Evolutionary conservation across 140 eudicot genomes (phyloP).

Genomic region (Stevia rebaudiana): DNA sequence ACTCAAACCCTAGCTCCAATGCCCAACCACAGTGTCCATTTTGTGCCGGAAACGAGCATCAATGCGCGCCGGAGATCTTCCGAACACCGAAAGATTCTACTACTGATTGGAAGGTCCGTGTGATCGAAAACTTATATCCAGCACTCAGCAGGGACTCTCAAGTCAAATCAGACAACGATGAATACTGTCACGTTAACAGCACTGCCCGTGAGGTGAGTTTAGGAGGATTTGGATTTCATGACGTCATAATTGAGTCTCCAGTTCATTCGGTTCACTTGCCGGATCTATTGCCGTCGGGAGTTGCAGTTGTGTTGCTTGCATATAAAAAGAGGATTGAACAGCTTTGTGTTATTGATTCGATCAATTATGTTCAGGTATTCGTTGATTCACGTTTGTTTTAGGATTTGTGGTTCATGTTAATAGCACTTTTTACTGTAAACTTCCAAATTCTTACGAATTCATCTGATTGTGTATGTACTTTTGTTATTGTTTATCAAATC

Average conservation of each 20-base stretch:
- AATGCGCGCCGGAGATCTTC: constrained; percentile 93
- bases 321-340: constrained; percentile 63
- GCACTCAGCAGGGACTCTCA: constrained; percentile 59
- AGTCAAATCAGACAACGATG: not conserved
- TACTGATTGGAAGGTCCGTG: constrained; percentile 70
- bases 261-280: constrained; percentile 58
- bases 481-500: not conserved
- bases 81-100: constrained; percentile 48
- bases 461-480: not conserved
- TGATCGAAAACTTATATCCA: constrained; percentile 77
- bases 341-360: constrained; percentile 33
- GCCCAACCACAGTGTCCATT: constrained; percentile 58
- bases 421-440: not conserved
- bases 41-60: constrained; percentile 82
- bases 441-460: not conserved
- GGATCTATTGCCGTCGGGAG: constrained; percentile 45
- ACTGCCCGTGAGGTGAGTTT: constrained; percentile 23
- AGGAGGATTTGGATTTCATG: constrained; percentile 81
- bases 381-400: not conserved
- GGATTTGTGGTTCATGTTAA: not conserved
- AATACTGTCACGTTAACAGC: not conserved
- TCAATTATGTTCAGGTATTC: constrained; percentile 72
- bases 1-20: constrained; percentile 29
- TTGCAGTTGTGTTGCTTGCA: constrained; percentile 71
- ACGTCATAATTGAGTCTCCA: constrained; percentile 85